These are phyloP conservation scores for Populus hybrid DNA, from an alignment of 441 rosid species.

Conservation along the genomic window DNA sequence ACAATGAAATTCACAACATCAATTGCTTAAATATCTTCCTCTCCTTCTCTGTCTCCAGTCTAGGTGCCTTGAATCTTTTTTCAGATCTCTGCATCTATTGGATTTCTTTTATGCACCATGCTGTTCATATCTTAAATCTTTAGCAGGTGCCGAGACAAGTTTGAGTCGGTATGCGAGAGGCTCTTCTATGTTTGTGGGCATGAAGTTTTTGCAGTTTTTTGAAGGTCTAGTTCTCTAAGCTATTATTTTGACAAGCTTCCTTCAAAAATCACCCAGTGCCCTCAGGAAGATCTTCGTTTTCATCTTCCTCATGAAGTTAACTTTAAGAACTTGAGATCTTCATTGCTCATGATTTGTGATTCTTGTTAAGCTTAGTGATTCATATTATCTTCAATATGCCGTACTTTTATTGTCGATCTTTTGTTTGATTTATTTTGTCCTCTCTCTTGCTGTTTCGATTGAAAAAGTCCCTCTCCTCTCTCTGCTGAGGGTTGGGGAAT, in stretches of 20 bases:
- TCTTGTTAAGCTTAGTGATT: constrained; percentile 11
- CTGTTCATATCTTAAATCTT: too few relatives aligned
- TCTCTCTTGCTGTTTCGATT: background rate
- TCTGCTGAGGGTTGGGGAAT: constrained; percentile 19
- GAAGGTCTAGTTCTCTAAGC: too few relatives aligned
- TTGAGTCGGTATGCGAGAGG: too few relatives aligned
- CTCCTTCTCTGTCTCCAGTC: too few relatives aligned
- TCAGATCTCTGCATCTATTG: too few relatives aligned
- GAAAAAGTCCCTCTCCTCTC: background rate
- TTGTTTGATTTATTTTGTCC: background rate
- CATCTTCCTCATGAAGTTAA: background rate
- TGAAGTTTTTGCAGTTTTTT: too few relatives aligned
- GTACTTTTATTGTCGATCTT: background rate
- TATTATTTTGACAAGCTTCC: background rate
- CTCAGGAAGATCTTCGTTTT: background rate
- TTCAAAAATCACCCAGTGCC: background rate
- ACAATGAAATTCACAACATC: too few relatives aligned
- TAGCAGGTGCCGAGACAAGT: too few relatives aligned
- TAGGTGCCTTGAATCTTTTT: too few relatives aligned
- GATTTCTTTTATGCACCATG: too few relatives aligned
- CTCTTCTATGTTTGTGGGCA: too few relatives aligned
- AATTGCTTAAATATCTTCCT: too few relatives aligned
- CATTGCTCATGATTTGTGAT: constrained; percentile 1
- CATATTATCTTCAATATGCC: background rate
- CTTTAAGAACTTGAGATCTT: background rate